Evolutionary conservation across 1,284 basidiomycete species (phyloP).

Genomic region (Ceratobasidium sp.): DNA sequence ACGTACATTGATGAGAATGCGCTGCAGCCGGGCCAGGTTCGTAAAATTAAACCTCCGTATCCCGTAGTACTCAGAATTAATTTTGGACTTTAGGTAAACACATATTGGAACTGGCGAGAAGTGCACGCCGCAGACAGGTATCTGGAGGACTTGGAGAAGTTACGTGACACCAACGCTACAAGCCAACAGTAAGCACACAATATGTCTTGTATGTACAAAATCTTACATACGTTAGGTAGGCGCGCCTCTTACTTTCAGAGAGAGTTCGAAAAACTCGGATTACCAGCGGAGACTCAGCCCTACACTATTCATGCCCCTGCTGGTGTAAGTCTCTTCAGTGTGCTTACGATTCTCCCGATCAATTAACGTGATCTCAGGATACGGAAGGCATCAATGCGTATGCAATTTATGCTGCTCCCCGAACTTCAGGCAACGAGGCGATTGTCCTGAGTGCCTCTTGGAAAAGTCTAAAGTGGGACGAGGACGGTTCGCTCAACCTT

Average conservation of each 20-base stretch:
- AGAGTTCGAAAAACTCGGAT: slow-evolving; percentile 78
- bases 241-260: slow-evolving; percentile 69
- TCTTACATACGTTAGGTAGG: slow-evolving; percentile 59
- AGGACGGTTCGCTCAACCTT: slow-evolving; percentile 77
- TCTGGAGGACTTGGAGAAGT: slow-evolving; percentile 73
- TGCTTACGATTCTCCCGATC: neutral
- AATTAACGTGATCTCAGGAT: slow-evolving; percentile 55
- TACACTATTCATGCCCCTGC: slow-evolving; percentile 70
- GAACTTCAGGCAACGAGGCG: slow-evolving; percentile 90
- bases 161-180: slow-evolving; percentile 74
- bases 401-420: slow-evolving; percentile 83
- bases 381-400: slow-evolving; percentile 83
- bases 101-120: slow-evolving; percentile 89
- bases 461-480: slow-evolving; percentile 67
- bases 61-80: neutral
- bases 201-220: neutral
- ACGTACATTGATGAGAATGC: slow-evolving; percentile 96
- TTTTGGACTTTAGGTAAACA: slow-evolving; percentile 73
- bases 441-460: slow-evolving; percentile 92
- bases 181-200: slow-evolving; percentile 73
- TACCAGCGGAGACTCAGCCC: slow-evolving; percentile 75
- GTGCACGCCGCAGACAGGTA: slow-evolving; percentile 87
- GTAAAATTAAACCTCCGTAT: slow-evolving; percentile 46
- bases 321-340: slow-evolving; percentile 59
- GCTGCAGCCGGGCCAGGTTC: slow-evolving; percentile 87